Base-by-base conservation (phyloP, 2,329 filamentous ascomycete species). In the Fusarium subglutinans region DNA sequence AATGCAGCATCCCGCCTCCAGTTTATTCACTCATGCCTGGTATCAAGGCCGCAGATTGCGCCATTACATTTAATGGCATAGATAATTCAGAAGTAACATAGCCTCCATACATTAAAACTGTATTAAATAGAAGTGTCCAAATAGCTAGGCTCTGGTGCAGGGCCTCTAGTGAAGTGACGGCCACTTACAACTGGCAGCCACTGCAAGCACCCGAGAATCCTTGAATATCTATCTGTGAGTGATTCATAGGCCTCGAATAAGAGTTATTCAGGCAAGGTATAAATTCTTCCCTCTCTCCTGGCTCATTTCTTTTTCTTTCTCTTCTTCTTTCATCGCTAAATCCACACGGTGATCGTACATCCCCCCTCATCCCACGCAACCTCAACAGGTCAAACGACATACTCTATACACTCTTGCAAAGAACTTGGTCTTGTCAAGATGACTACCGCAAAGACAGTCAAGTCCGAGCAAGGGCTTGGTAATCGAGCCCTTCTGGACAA, bases 401-500 rank as follows among this genome's bases (percentile, higher is more conserved):
- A 38, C 24, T 6, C 9, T n/a, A 9, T 8, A 40, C 6, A 15
- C 47, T 24, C 38, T 9, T 28, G 10, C 22, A 22, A 22, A 24
- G 18, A 18, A 20, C 15, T n/a, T 24, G 3, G 7, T 30, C 6
- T 17, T 35, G 13, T 18, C 53, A 44, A 28, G 4, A 77, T 77
- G 76, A 51, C 60, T 8, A 12, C 35, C 17, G 43, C 64, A 9
- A 69, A 55, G n/a, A n/a, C 18, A 3, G 30, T 13, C 3, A 59
- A 69, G 12, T 40, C 69, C 11, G 35, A 67, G 41, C 15, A 61
- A 58, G 72, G 74, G 13, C 74, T 78, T 30, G 76, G 66, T 0
- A 77, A 76, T n/a, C 69, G 76, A 30, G 69, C 63, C 35, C 74
- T 80, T 1, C 56, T 81, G 6, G 78, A 80, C 50, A 83, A 82